Evolutionary conservation across 2,329 filamentous ascomycete genomes (phyloP).

Genomic region (Cryphonectria japonica): DNA sequence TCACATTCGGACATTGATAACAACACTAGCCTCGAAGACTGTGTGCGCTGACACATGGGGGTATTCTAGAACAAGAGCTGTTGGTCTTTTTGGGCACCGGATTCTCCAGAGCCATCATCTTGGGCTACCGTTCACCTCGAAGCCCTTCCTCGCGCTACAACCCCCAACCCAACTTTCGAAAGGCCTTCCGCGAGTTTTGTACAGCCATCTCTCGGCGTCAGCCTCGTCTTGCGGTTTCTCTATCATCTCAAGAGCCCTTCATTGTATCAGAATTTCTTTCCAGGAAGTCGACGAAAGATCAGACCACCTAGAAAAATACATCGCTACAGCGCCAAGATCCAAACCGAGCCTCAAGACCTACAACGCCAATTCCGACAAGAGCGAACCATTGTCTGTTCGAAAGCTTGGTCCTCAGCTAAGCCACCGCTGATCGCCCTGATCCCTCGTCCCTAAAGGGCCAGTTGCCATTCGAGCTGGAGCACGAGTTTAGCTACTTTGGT

Average conservation of each 20-base stretch:
- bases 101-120: not conserved
- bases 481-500: not conserved
- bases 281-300: not conserved
- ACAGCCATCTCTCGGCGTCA: not conserved
- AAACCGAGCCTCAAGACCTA: not conserved
- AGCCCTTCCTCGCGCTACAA: not conserved
- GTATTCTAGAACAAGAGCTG: not conserved
- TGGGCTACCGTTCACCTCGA: not conserved
- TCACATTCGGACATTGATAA: not conserved
- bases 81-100: not conserved
- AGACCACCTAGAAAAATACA: not conserved
- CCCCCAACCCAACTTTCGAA: not conserved
- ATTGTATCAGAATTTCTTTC: not conserved
- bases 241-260: not conserved
- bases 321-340: not conserved
- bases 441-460: not conserved
- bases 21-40: not conserved
- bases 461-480: not conserved
- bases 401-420: not conserved
- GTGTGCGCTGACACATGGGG: slow-evolving; percentile 6
- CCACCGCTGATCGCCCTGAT: not conserved
- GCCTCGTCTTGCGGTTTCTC: not conserved
- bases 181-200: not conserved
- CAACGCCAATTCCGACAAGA: not conserved
- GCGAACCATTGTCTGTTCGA: not conserved